Conservation (phyloP, 2,329 filamentous ascomycete species). For the Penicillium sp. region DNA sequence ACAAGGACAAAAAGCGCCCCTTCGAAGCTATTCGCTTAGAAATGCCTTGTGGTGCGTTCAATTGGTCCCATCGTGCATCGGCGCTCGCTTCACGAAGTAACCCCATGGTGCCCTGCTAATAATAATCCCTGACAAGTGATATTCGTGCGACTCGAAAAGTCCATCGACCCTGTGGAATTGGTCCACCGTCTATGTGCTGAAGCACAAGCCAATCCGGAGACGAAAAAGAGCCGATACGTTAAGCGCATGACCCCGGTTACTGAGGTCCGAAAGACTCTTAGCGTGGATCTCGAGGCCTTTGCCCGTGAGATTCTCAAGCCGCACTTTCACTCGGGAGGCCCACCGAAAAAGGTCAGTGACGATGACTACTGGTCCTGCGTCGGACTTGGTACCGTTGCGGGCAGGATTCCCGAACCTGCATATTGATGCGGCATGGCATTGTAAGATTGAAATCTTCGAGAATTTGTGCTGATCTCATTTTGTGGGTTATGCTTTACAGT, state of each 20-base stretch:
- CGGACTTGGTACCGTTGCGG: constrained; percentile 10
- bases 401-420: constrained; percentile 5
- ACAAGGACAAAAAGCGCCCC: constrained; percentile 52
- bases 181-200: constrained; percentile 65
- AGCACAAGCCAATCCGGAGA: constrained; percentile 57
- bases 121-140: constrained; percentile 52
- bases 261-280: constrained; percentile 62
- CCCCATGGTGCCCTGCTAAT: constrained; percentile 15
- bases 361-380: constrained; percentile 1
- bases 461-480: constrained; percentile 10
- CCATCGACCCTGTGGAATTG: constrained; percentile 65
- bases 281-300: constrained; percentile 63
- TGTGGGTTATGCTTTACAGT: constrained; percentile 49
- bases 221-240: constrained; percentile 63
- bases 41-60: constrained; percentile 53
- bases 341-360: constrained; percentile 59
- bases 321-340: constrained; percentile 62
- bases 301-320: constrained; percentile 63
- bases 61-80: constrained; percentile 3
- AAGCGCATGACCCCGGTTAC: constrained; percentile 67
- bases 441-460: constrained; percentile 9
- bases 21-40: constrained; percentile 62
- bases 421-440: constrained; percentile 2
- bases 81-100: constrained; percentile 18
- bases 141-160: constrained; percentile 63